phyloP scores from a whole-genome alignment of 2,329 filamentous ascomycete genomes.

The Colletotrichum godetiae region DNA sequence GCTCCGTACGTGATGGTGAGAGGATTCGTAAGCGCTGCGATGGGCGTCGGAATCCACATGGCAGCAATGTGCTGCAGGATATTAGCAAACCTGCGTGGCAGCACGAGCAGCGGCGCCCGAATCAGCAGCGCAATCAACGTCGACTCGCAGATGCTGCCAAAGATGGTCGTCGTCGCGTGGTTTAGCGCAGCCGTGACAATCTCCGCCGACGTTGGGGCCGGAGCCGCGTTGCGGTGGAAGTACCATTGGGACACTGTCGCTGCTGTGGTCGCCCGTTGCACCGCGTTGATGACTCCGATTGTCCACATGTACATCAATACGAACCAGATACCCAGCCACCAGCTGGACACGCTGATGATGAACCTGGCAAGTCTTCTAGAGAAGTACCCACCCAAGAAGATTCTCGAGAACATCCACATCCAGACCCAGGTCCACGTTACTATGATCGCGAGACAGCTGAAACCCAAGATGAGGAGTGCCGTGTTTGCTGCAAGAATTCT shows the following conservation, averaged over 20 bases:
- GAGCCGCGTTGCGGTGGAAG: conserved; percentile 89
- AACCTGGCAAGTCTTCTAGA: conserved; percentile 72
- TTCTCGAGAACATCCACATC: conserved; percentile 95
- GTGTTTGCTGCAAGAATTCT: conserved; percentile 88
- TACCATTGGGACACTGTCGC: conserved; percentile 99
- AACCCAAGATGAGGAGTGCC: conserved; percentile 84
- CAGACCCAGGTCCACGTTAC: conserved; percentile 95
- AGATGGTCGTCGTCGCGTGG: conserved; percentile 87
- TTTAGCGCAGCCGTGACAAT: conserved; percentile 85
- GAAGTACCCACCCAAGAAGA: conserved; percentile 93
- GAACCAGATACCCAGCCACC: conserved; percentile 95
- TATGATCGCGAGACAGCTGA: conserved; percentile 78
- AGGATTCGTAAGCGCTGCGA: conserved; percentile 89
- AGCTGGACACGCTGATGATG: conserved; percentile 87
- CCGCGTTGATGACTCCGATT: conserved; percentile 84
- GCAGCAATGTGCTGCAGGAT: conserved; percentile 80
- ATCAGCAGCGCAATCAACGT: conserved; percentile 84
- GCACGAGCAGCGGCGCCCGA: conserved; percentile 84
- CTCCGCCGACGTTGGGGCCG: conserved; percentile 80
- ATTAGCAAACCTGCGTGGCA: conserved; percentile 75
- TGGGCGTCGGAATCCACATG: conserved; percentile 84
- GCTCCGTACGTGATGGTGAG: conserved; percentile 92
- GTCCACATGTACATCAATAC: conserved; percentile 97
- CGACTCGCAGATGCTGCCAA: conserved; percentile 91
- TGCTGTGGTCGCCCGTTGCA: conserved; percentile 91